phyloP scores from a whole-genome alignment of 2,329 filamentous ascomycete genomes.

The Monilinia polystroma region DNA sequence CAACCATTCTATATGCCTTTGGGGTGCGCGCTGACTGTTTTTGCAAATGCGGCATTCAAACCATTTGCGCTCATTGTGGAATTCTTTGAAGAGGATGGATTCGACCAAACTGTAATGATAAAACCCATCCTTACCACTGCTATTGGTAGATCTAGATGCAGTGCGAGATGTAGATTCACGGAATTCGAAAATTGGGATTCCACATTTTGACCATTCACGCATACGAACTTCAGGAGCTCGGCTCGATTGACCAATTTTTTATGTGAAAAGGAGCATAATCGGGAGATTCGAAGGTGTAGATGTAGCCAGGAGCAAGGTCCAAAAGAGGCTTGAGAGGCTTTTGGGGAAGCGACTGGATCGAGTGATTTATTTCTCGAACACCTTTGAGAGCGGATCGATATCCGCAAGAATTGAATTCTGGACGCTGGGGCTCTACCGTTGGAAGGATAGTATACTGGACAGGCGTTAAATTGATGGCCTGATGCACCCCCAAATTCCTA shows the following conservation, averaged over 20 bases:
- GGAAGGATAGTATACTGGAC: slow-evolving; percentile 2
- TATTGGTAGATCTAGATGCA: neutral
- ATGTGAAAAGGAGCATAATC: slow-evolving; percentile 15
- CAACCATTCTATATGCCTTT: slow-evolving; percentile 30
- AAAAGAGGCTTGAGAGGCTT: neutral
- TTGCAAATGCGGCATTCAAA: slow-evolving; percentile 16
- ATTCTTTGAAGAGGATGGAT: slow-evolving; percentile 23
- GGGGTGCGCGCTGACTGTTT: neutral
- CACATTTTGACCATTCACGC: slow-evolving; percentile 25
- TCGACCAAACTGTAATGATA: slow-evolving; percentile 25
- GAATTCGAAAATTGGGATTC: slow-evolving; percentile 1
- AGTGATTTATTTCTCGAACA: slow-evolving; percentile 9
- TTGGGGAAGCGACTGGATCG: neutral
- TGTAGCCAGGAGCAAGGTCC: neutral
- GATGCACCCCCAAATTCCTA: neutral
- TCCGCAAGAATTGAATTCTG: slow-evolving; percentile 1
- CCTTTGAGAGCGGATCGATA: neutral
- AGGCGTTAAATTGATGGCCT: neutral
- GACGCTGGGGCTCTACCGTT: neutral
- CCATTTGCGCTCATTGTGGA: slow-evolving; percentile 25
- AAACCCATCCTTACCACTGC: slow-evolving; percentile 21
- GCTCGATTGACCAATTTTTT: slow-evolving; percentile 25
- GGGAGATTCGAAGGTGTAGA: slow-evolving; percentile 14
- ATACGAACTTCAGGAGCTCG: slow-evolving; percentile 16
- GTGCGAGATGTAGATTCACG: neutral